Evolutionary conservation across 352 stramenopile genomes (phyloP).

Genomic region (Peronospora destructor): DNA sequence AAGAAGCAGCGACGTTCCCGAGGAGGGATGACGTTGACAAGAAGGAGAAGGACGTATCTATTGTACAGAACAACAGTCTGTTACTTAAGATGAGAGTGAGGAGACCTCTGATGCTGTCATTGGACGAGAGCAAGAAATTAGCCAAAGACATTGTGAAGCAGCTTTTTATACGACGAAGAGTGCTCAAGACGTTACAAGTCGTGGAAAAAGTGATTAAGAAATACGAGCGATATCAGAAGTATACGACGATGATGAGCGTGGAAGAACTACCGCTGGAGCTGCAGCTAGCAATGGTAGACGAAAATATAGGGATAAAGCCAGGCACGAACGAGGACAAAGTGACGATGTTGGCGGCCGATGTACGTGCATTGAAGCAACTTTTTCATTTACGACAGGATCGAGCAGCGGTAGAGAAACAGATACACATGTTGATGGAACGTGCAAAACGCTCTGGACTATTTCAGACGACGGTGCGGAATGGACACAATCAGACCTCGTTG

Average conservation of each 20-base stretch:
- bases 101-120: constrained; percentile 26
- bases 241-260: constrained; percentile 36
- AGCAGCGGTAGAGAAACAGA: constrained; percentile 21
- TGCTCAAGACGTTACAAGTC: constrained; percentile 44
- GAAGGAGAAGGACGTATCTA: constrained; percentile 10
- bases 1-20: constrained; percentile 17
- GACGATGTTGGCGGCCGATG: constrained; percentile 54
- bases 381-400: constrained; percentile 57
- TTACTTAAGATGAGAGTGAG: constrained; percentile 47
- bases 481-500: constrained; percentile 52
- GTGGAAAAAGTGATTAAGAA: constrained; percentile 69
- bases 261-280: constrained; percentile 51
- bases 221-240: constrained; percentile 59
- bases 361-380: constrained; percentile 66
- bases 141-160: constrained; percentile 50
- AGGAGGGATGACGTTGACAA: constrained; percentile 10
- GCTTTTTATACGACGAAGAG: constrained; percentile 33
- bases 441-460: constrained; percentile 42
- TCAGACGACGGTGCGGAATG: constrained; percentile 36
- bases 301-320: constrained; percentile 2
- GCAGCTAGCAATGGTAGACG: constrained; percentile 30
- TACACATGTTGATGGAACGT: constrained; percentile 32
- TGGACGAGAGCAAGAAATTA: constrained; percentile 37
- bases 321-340: constrained; percentile 31
- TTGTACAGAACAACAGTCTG: constrained; percentile 33